These are phyloP conservation scores for Silybum marianum DNA, from an alignment of 129 eudicot genomes.

Conservation along the genomic window DNA sequence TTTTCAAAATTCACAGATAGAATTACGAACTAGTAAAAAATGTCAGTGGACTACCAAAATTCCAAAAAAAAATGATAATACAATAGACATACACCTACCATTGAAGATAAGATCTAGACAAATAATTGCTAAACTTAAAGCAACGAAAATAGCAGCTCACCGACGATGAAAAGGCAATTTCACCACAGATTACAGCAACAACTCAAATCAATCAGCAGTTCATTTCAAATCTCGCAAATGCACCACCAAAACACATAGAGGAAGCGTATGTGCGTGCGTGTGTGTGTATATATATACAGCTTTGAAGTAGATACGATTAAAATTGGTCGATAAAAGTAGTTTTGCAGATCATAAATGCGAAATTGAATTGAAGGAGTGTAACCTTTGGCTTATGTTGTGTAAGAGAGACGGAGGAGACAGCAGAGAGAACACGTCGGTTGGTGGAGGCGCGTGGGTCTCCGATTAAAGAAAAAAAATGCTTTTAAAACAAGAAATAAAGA, in stretches of 20 bases:
- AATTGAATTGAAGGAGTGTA: slow-evolving; percentile 16
- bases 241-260: background rate
- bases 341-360: slow-evolving; percentile 20
- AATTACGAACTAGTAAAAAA: background rate
- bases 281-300: background rate
- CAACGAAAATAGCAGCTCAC: slow-evolving; percentile 19
- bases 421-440: slow-evolving; percentile 12
- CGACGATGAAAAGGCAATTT: slow-evolving; percentile 16
- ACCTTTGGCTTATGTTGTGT: background rate
- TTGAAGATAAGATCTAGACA: slow-evolving; percentile 45
- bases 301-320: slow-evolving; percentile 4
- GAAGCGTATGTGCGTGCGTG: slow-evolving; percentile 5
- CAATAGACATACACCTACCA: slow-evolving; percentile 25
- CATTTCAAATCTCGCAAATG: slow-evolving; percentile 12
- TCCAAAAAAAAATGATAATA: slow-evolving; percentile 14
- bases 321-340: slow-evolving; percentile 7
- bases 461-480: no score
- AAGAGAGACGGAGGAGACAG: slow-evolving; percentile 21
- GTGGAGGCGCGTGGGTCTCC: slow-evolving; percentile 32
- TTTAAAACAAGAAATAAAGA: background rate
- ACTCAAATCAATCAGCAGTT: background rate
- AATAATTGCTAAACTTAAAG: slow-evolving; percentile 5
- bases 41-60: background rate
- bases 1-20: background rate
- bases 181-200: slow-evolving; percentile 14